Evolutionary conservation across 1,284 basidiomycete genomes (phyloP), one percentile per base, ranked within the genome.

Genomic region (Porodaedalea pini): DNA sequence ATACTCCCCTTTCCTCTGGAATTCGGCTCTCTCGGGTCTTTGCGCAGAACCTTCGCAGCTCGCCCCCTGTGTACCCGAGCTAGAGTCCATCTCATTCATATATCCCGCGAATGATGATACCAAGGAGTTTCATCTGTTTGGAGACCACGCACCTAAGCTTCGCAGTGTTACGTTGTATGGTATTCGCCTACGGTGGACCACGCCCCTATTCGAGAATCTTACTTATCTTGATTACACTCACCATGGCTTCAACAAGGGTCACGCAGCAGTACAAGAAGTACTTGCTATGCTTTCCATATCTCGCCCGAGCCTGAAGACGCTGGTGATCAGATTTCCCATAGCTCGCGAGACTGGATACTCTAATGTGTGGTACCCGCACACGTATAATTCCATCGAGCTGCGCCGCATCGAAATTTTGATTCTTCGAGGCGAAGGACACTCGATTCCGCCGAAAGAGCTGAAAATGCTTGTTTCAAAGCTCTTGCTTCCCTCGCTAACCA

Each of bases 81-180:
- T 88, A 40, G 78, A 81, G 60, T 77, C 80, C n/a, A 69, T 88
- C 27, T 73, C 72, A 4, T 75, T 88, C 17, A 68, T 81, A 15
- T 82, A 85, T 65, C 79, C 81, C 19, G 71, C 71, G 45, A 88
- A 88, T 64, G 85, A 88, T 61, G 85, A 87, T 65, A 73, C 75
- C 17, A 82, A 82, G 66, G 81, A 84, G 66, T 88, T 83, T 61
- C 69, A 71, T 47, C 75, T 86, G 41, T 88, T 88, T 68, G 76
- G 76, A 36, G 83, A 81, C n/a, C 70, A 74, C 61, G 77, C 85
- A 1, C 86, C 86, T 2, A 75, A 71, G 23, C 72, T 88, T 10
- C 71, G 75, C 39, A 73, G 74, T 17, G 73, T 78, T 40, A 80
- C 78, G 1, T 58, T 88, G n/a, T 78, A 84, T 57, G 86, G 86